phyloP scores from a whole-genome alignment of 441 rosid genomes.

The Kokia cookei region DNA sequence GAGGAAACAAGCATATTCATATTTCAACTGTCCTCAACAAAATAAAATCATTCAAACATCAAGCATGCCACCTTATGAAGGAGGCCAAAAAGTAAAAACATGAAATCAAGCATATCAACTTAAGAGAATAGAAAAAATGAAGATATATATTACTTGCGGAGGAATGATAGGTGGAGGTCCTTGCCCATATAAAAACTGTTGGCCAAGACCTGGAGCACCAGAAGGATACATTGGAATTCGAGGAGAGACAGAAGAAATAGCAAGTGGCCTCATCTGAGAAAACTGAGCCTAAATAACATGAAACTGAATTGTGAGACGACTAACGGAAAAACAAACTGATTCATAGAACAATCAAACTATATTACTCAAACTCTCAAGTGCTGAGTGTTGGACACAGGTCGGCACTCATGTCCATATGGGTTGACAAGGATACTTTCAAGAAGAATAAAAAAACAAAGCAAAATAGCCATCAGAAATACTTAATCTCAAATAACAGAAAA shows the following conservation, averaged over 20 bases:
- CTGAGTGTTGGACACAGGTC: too few species aligned
- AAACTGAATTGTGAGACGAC: neutral
- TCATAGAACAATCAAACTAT: neutral
- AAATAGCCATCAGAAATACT: neutral
- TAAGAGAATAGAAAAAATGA: neutral
- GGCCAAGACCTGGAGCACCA: constrained; percentile 52
- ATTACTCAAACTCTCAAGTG: too few species aligned
- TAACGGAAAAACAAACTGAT: neutral
- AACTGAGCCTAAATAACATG: constrained; percentile 45
- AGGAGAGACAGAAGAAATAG: constrained; percentile 46
- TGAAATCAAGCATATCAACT: constrained; percentile 10
- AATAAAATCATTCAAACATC: neutral
- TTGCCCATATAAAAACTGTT: constrained; percentile 57
- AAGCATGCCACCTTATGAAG: too few species aligned
- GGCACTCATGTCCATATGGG: too few species aligned
- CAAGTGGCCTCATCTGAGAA: constrained; percentile 63
- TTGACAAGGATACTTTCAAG: neutral
- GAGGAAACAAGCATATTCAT: neutral
- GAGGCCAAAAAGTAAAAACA: neutral
- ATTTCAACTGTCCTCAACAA: neutral
- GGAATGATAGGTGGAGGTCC: constrained; percentile 65
- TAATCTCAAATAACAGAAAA: neutral
- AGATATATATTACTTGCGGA: constrained; percentile 35
- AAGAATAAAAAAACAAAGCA: neutral
- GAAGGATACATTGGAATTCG: constrained; percentile 60